Percentiles rank a stretch among this genome's conserved stretches.
phyloP scores from a whole-genome alignment of 2,329 filamentous ascomycete species.

The Cadophora gregata region DNA sequence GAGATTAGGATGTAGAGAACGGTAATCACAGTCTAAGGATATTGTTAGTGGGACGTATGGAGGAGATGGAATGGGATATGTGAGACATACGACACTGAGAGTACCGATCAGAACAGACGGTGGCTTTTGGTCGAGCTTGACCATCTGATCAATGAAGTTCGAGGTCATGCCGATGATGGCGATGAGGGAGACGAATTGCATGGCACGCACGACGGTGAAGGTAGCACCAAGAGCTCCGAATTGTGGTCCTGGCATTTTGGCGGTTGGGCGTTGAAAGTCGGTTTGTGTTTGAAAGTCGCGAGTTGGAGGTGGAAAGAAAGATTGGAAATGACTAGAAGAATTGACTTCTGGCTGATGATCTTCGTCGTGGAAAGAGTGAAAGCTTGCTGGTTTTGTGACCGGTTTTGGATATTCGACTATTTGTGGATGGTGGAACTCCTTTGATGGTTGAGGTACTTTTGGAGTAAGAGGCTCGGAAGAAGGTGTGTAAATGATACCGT shows the following conservation, averaged over 20 bases:
- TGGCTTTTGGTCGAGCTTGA: constrained; percentile 66
- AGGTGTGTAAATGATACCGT: constrained; percentile 31
- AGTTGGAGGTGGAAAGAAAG: background rate
- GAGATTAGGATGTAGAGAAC: constrained; percentile 80
- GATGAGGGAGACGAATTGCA: constrained; percentile 75
- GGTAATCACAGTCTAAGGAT: constrained; percentile 72
- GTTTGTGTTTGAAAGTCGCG: constrained; percentile 13
- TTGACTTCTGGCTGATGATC: background rate
- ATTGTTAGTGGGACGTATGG: constrained; percentile 31
- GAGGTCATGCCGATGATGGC: constrained; percentile 79
- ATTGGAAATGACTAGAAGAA: background rate
- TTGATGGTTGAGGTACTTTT: constrained; percentile 5
- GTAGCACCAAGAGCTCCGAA: constrained; percentile 75
- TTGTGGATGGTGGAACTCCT: constrained; percentile 8
- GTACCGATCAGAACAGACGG: constrained; percentile 79
- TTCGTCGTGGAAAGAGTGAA: background rate
- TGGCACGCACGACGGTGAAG: constrained; percentile 74
- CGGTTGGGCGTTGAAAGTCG: constrained; percentile 6
- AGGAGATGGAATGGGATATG: constrained; percentile 6
- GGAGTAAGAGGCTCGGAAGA: constrained; percentile 13
- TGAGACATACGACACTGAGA: constrained; percentile 73
- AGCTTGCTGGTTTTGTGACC: background rate
- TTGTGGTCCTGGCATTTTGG: constrained; percentile 38
- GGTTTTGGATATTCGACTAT: background rate
- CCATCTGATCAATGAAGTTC: constrained; percentile 82